Percentiles rank a stretch among this genome's conserved stretches.
phyloP scores from a whole-genome alignment of 345 rosid species.

The Bruguiera gymnorhiza region DNA sequence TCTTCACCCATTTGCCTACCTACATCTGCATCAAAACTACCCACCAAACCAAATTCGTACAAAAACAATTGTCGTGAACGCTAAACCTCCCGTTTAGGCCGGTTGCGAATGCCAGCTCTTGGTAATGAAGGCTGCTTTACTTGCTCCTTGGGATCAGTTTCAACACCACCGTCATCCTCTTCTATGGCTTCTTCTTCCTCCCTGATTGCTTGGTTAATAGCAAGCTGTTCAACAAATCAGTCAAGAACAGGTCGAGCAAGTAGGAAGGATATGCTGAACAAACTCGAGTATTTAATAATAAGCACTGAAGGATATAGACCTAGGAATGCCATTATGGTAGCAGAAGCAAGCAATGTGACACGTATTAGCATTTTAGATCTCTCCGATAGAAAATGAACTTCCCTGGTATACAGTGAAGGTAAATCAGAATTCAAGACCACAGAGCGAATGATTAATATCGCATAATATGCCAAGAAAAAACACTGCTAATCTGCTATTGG shows the following conservation, averaged over 20 bases:
- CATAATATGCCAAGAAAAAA: no score
- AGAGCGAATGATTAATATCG: no score
- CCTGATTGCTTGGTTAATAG: slow-evolving; percentile 53
- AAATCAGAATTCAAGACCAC: no score
- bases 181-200: slow-evolving; percentile 44
- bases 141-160: slow-evolving; percentile 33
- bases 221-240: slow-evolving; percentile 43
- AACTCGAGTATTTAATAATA: no score
- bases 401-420: no score
- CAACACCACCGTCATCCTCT: slow-evolving; percentile 5
- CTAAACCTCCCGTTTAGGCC: slow-evolving; percentile 71
- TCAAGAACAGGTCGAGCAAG: not conserved
- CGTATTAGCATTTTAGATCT: not conserved
- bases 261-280: no score
- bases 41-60: not conserved
- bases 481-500: slow-evolving; percentile 1
- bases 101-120: slow-evolving; percentile 44
- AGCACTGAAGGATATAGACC: no score
- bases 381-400: not conserved
- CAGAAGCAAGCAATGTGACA: not conserved
- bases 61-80: not conserved
- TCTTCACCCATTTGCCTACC: not conserved
- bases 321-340: no score
- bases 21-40: not conserved
- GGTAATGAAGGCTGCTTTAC: slow-evolving; percentile 48